Conservation (phyloP, 305 asterid species). For the Fraxinus greggii region DNA sequence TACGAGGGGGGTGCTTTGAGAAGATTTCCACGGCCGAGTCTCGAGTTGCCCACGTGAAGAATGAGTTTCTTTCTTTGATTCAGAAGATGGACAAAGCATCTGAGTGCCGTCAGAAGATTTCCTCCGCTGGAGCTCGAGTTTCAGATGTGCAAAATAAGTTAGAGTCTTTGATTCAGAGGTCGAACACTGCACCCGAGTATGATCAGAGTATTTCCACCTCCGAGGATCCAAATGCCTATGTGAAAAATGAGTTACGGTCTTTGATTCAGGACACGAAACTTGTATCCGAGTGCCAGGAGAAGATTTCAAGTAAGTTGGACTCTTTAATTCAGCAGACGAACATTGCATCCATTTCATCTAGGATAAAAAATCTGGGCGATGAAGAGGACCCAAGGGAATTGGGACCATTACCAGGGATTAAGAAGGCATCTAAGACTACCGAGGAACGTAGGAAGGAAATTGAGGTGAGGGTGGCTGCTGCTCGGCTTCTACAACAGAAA, state of each 20-base stretch:
- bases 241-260: neutral
- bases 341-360: constrained; percentile 70
- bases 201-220: neutral
- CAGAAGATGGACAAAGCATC: constrained; percentile 51
- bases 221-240: neutral
- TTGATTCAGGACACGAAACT: neutral
- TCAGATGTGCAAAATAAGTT: neutral
- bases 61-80: constrained; percentile 64
- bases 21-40: constrained; percentile 55
- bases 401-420: constrained; percentile 75
- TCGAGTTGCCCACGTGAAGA: constrained; percentile 58
- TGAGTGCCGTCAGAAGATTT: neutral
- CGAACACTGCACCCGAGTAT: neutral
- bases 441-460: constrained; percentile 91
- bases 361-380: constrained; percentile 78
- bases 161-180: neutral
- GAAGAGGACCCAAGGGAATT: constrained; percentile 96
- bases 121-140: neutral
- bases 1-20: constrained; percentile 77
- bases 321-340: constrained; percentile 74
- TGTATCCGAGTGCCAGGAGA: constrained; percentile 53
- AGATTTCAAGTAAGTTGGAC: constrained; percentile 56
- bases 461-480: constrained; percentile 96
- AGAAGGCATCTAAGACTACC: constrained; percentile 74
- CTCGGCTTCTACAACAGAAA: constrained; percentile 82